Base-by-base conservation (phyloP, 1,139 yeast species). In the Yamadazyma atmosphaerica region DNA sequence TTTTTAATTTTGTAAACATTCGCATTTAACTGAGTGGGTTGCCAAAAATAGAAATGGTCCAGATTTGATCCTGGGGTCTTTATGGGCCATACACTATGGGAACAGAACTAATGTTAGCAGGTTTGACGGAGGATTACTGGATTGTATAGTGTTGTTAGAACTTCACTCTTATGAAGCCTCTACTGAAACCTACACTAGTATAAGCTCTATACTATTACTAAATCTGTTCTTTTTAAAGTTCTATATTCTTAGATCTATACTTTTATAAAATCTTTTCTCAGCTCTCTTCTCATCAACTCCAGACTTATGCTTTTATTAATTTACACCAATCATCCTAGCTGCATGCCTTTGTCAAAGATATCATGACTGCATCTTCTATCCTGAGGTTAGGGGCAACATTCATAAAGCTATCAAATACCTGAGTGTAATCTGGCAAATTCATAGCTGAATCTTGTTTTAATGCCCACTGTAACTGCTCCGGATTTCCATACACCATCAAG, bases 281-380 rank as follows among this genome's bases (percentile, higher is more conserved):
- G n/a, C n/a, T n/a, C n/a, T n/a, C n/a, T n/a, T n/a, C n/a, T n/a
- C n/a, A n/a, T n/a, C n/a, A n/a, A n/a, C n/a, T n/a, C n/a, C n/a
- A n/a, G n/a, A n/a, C n/a, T n/a, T n/a, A n/a, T n/a, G n/a, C n/a
- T n/a, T n/a, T n/a, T n/a, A n/a, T n/a, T n/a, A n/a, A n/a, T n/a
- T n/a, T n/a, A n/a, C n/a, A n/a, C n/a, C n/a, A n/a, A n/a, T n/a
- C n/a, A n/a, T n/a, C n/a, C n/a, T n/a, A n/a, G n/a, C 14, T 16
- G 5, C 19, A 6, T 16, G 21, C 21, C n/a, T 28, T 76, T 2
- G 89, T 65, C 39, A 87, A 65, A 0, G 86, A 76, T 8, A 85
- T 77, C 61, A 82, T 55, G 2, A 80, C 70, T 1, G 83, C 85
- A 57, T 87, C 96, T 52, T 86, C 95, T 2, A 83, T 69, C 39